Base-by-base conservation (phyloP, 225 moss, liverwort and hornwort species). In the Anthoceros angustus region DNA sequence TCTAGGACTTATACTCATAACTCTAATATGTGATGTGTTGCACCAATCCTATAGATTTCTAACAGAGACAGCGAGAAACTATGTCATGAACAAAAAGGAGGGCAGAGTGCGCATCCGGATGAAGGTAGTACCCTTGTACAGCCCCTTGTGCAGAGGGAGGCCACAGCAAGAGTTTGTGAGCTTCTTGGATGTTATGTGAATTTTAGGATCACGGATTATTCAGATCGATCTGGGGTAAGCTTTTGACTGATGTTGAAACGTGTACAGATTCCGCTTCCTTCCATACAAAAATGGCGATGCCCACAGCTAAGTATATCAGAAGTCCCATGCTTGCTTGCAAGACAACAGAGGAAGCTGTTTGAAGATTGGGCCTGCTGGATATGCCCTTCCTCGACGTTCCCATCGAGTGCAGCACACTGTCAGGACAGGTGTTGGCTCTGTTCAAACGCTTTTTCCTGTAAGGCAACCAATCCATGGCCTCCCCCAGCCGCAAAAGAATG, bases 41-140 rank as follows among this genome's bases (percentile, higher is more conserved):
- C n/a, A n/a, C n/a, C n/a, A n/a, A n/a, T n/a, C n/a, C n/a, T n/a
- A n/a, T n/a, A n/a, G n/a, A n/a, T n/a, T n/a, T n/a, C n/a, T n/a
- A n/a, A n/a, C n/a, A n/a, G 78, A 85, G 39, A 85, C 74, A 14
- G 83, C 88, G 5, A 90, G 83, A 69, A 85, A 74, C 61, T 82
- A 91, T 5, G 76, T 95, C 6, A 42, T 91, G 71, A 85, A 91
- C 72, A 74, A 78, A 0, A 83, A 91, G 72, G 88, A 95, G 15
- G 86, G 91, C 39, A 85, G 87, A n/a, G 86, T 95, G 84, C 82
- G 94, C 6, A 86, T 95, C 39, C 86, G 94, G 12, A 66, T 88
- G 75, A 95, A 95, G 72, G 92, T 86, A 71, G 23, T 32, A 32
- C 32, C 32, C 32, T 32, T 4, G 32, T 4, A 32, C 1, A 32